phyloP scores from a whole-genome alignment of 148 eudicot genomes.

The Cornus kousa region DNA sequence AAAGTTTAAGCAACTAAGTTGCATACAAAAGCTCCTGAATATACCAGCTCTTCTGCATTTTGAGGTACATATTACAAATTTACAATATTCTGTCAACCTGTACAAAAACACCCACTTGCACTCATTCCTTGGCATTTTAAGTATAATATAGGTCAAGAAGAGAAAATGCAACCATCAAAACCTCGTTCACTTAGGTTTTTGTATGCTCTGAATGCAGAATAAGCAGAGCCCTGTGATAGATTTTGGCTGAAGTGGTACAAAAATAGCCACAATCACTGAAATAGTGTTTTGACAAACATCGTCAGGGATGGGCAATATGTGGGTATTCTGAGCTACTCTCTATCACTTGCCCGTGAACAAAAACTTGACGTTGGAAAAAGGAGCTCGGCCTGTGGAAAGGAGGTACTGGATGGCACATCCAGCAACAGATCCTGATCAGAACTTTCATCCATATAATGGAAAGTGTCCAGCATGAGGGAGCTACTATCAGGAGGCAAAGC shows the following conservation, averaged over 20 bases:
- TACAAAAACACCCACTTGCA: conserved; percentile 32
- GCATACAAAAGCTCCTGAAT: conserved; percentile 7
- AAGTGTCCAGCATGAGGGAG: conserved; percentile 56
- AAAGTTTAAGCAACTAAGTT: conserved; percentile 8
- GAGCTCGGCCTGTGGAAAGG: conserved; percentile 91
- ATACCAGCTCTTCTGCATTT: conserved; percentile 23
- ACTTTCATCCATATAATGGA: conserved; percentile 49
- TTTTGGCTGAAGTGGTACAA: conserved; percentile 14
- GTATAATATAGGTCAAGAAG: conserved; percentile 32
- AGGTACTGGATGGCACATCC: conserved; percentile 72
- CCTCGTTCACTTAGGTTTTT: conserved; percentile 9
- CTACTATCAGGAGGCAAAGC: conserved; percentile 44
- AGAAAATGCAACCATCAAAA: conserved; percentile 28
- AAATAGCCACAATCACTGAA: background rate
- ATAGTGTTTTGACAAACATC: background rate
- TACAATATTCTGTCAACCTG: conserved; percentile 42
- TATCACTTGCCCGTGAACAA: conserved; percentile 54
- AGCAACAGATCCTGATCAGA: conserved; percentile 81
- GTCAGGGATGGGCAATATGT: conserved; percentile 37
- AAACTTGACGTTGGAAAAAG: conserved; percentile 56
- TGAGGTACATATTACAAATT: conserved; percentile 19
- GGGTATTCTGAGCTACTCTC: conserved; percentile 59
- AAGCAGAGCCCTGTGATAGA: conserved; percentile 9
- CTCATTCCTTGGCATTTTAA: conserved; percentile 20
- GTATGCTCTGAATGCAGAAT: conserved; percentile 17